Conservation (phyloP, 1,284 basidiomycete species). For the Stereum hirsutum region DNA sequence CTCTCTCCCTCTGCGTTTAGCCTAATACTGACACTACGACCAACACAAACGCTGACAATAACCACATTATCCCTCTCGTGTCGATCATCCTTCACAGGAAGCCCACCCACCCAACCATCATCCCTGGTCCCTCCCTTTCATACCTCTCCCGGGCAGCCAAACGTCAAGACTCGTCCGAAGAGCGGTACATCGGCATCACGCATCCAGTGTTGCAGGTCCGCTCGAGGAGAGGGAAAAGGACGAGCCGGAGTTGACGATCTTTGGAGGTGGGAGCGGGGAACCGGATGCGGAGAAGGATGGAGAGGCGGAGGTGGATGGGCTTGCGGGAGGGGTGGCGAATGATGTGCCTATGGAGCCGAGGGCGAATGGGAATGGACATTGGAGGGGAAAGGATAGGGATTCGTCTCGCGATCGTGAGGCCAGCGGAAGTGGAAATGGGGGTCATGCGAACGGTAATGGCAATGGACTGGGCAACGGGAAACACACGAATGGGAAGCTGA, state of each 20-base stretch:
- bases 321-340: neutral
- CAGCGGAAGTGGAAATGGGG: too few species aligned
- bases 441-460: neutral
- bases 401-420: neutral
- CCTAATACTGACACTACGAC: neutral
- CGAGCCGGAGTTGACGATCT: too few species aligned
- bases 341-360: neutral
- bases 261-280: neutral
- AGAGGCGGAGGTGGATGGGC: neutral
- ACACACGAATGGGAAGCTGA: slow-evolving; percentile 15
- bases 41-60: neutral
- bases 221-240: too few species aligned
- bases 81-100: slow-evolving; percentile 5
- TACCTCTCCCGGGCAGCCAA: too few species aligned
- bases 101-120: slow-evolving; percentile 4
- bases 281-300: neutral
- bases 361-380: neutral
- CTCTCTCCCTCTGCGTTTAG: neutral
- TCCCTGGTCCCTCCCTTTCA: neutral
- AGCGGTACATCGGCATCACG: too few species aligned
- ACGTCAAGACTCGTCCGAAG: neutral
- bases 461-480: neutral
- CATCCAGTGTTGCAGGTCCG: too few species aligned
- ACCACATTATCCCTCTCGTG: too few species aligned
- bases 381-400: neutral